Percentiles rank a stretch among this genome's conserved stretches.
These are phyloP conservation scores for Bipolaris cookei DNA, from an alignment of 2,329 filamentous ascomycete genomes.

Conservation along the genomic window DNA sequence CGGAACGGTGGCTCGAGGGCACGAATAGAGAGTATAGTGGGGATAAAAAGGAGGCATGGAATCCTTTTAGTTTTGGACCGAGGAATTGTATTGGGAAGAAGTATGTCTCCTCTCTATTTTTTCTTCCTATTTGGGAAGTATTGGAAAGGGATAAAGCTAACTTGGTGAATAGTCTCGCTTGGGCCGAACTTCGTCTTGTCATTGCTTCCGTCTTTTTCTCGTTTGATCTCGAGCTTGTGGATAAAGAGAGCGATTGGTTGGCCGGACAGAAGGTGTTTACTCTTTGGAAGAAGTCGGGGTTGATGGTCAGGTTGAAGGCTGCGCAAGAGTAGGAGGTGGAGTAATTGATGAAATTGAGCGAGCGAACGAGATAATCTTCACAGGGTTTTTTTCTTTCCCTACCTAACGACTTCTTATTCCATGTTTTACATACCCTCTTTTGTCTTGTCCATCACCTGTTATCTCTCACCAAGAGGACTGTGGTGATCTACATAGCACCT, in stretches of 20 bases:
- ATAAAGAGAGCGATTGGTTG: slow-evolving; percentile 49
- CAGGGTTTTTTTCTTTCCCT: neutral
- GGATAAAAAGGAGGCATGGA: slow-evolving; percentile 42
- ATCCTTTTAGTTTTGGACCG: slow-evolving; percentile 40
- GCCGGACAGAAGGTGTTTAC: slow-evolving; percentile 36
- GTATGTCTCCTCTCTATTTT: slow-evolving; percentile 28
- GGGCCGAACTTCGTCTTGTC: slow-evolving; percentile 39
- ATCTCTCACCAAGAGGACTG: no score
- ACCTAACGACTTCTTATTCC: neutral
- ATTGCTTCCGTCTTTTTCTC: slow-evolving; percentile 33
- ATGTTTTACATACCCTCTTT: no score
- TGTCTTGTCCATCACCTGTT: no score
- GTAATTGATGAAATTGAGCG: neutral
- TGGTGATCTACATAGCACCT: no score
- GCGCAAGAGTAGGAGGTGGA: slow-evolving; percentile 16
- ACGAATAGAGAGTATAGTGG: slow-evolving; percentile 35
- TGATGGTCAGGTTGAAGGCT: slow-evolving; percentile 37
- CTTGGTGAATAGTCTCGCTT: slow-evolving; percentile 19
- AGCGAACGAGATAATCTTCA: neutral
- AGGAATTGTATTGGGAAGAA: slow-evolving; percentile 42
- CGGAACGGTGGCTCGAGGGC: slow-evolving; percentile 48
- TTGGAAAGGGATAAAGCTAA: no score
- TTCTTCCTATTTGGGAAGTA: neutral
- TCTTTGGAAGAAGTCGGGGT: slow-evolving; percentile 43
- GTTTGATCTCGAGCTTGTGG: slow-evolving; percentile 34